Evolutionary conservation across 2,329 filamentous ascomycete species (phyloP).

Genomic region (Scytalidium lignicola): DNA sequence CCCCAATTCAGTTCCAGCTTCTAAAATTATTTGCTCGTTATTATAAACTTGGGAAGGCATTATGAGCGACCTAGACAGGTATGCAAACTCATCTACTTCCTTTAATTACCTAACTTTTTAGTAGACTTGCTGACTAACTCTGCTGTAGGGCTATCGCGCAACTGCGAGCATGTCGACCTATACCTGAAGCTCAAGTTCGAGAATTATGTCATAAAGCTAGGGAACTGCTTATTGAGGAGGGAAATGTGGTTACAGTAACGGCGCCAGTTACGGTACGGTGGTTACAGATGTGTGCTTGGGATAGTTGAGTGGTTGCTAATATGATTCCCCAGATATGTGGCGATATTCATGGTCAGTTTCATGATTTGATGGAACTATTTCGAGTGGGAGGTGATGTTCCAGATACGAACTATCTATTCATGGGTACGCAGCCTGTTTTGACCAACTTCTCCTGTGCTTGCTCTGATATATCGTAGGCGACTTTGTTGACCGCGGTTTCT

Average conservation of each 20-base stretch:
- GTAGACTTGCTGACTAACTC: slow-evolving; percentile 15
- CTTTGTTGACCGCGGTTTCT: slow-evolving; percentile 97
- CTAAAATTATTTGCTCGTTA: not conserved
- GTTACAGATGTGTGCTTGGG: not conserved
- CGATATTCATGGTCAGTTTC: slow-evolving; percentile 95
- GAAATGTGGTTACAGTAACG: slow-evolving; percentile 92
- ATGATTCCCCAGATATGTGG: slow-evolving; percentile 67
- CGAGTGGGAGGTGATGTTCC: slow-evolving; percentile 89
- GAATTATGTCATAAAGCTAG: slow-evolving; percentile 97
- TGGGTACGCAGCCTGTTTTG: slow-evolving; percentile 56
- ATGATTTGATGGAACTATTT: slow-evolving; percentile 95
- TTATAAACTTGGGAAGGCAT: slow-evolving; percentile 18
- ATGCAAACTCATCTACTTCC: slow-evolving; percentile 14
- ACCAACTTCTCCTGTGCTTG: not conserved
- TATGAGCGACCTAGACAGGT: slow-evolving; percentile 96
- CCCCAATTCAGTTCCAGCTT: slow-evolving; percentile 3
- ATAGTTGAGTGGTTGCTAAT: slow-evolving; percentile 9
- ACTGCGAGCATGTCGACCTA: slow-evolving; percentile 90
- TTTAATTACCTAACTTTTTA: too few species aligned
- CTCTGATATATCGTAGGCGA: slow-evolving; percentile 54
- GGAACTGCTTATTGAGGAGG: slow-evolving; percentile 94
- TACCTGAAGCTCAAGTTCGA: slow-evolving; percentile 90
- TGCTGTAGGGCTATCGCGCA: slow-evolving; percentile 79
- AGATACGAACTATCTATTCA: slow-evolving; percentile 95
- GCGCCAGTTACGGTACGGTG: slow-evolving; percentile 77